A percentile compares a stretch with the other conserved stretches of the same genome.
phyloP scores from a whole-genome alignment of 75 land plant species.

The Ceratopteris richardii region DNA sequence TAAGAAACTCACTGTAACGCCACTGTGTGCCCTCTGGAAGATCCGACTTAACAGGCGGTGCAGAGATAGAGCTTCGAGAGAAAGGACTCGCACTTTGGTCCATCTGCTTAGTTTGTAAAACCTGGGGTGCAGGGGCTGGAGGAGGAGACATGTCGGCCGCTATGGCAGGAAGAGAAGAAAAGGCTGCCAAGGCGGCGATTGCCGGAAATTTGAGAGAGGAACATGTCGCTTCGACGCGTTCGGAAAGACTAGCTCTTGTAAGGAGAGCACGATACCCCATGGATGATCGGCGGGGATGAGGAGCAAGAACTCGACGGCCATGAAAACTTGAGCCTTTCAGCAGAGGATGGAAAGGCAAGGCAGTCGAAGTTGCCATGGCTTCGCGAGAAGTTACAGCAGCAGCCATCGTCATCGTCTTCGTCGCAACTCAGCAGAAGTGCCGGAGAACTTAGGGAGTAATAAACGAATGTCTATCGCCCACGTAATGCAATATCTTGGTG shows the following conservation, averaged over 20 bases:
- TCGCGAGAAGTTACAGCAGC: neutral
- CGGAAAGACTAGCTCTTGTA: neutral
- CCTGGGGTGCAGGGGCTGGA: slow-evolving; percentile 2
- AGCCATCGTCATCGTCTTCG: neutral
- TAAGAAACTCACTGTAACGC: slow-evolving; percentile 98
- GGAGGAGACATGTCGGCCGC: slow-evolving; percentile 15
- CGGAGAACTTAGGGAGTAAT: no score
- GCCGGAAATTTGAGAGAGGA: neutral
- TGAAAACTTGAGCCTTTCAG: neutral
- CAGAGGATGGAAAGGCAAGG: neutral
- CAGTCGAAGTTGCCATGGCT: neutral
- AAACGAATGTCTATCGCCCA: no score
- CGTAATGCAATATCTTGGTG: neutral
- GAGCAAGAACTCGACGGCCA: neutral
- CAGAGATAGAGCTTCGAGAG: slow-evolving; percentile 8
- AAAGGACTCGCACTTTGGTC: slow-evolving; percentile 3
- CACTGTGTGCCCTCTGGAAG: slow-evolving; percentile 91
- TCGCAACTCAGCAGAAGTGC: no score
- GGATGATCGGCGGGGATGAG: neutral
- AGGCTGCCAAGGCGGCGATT: neutral
- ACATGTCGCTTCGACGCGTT: neutral
- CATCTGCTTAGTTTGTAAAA: slow-evolving; percentile 6
- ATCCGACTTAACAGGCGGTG: slow-evolving; percentile 9
- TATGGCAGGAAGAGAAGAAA: slow-evolving; percentile 5
- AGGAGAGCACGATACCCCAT: neutral